Conservation (phyloP, 306 rosid species). For the Glycine tomentella region DNA sequence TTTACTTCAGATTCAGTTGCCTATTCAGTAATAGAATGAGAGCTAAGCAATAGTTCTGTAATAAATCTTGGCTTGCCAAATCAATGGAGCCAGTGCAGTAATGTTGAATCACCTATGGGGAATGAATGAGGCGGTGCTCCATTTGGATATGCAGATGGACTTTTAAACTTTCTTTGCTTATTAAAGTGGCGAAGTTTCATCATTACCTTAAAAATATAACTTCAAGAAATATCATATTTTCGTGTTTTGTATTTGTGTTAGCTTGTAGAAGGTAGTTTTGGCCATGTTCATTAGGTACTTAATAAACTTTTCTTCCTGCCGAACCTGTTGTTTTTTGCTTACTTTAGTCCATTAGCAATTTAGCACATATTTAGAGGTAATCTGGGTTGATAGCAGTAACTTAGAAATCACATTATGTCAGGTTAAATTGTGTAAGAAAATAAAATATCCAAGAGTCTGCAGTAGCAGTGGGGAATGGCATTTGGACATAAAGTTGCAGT, state of each 20-base stretch:
- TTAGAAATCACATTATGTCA: neutral
- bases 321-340: neutral
- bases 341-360: neutral
- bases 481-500: neutral
- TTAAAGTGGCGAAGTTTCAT: neutral
- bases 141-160: neutral
- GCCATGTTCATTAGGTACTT: neutral
- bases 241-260: neutral
- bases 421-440: neutral
- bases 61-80: slow-evolving; percentile 19
- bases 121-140: neutral
- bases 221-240: neutral
- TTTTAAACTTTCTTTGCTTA: neutral
- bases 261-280: neutral
- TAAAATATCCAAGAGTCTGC: neutral
- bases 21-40: neutral
- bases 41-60: neutral
- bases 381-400: neutral
- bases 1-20: neutral
- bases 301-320: neutral
- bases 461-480: neutral
- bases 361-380: neutral
- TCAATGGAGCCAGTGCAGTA: neutral
- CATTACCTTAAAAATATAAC: neutral
- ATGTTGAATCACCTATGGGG: neutral